A percentile compares a stretch with the other conserved stretches of the same genome.
phyloP scores from a whole-genome alignment of 306 rosid genomes.

The Fagus sylvatica region DNA sequence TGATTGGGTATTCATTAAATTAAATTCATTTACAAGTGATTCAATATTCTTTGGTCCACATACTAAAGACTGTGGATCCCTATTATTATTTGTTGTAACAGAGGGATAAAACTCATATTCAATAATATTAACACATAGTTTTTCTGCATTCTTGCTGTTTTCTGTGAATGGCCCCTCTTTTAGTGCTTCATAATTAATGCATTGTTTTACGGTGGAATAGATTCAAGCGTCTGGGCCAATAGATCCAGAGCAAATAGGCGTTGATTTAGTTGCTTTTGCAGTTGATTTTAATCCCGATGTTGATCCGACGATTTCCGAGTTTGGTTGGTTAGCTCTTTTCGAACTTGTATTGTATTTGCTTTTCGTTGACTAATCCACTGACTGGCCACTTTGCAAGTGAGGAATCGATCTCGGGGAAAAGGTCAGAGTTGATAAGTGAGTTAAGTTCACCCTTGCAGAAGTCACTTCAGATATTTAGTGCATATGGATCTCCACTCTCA shows the following conservation, averaged over 20 bases:
- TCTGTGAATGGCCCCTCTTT: not conserved
- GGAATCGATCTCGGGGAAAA: too few species aligned
- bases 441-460: too few species aligned
- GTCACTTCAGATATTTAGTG: too few species aligned
- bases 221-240: not conserved
- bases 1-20: constrained; percentile 25
- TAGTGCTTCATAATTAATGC: not conserved
- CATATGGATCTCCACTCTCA: too few species aligned
- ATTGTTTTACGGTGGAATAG: not conserved
- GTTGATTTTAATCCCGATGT: not conserved
- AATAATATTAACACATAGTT: not conserved
- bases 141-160: not conserved
- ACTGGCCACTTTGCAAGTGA: too few species aligned
- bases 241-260: not conserved
- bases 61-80: constrained; percentile 25
- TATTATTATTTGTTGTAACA: constrained; percentile 13
- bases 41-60: constrained; percentile 72
- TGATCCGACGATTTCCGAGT: too few species aligned
- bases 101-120: not conserved
- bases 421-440: too few species aligned
- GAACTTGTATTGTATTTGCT: too few species aligned
- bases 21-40: constrained; percentile 36
- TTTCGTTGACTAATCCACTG: too few species aligned
- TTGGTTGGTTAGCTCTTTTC: too few species aligned
- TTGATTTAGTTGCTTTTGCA: not conserved